phyloP scores from a whole-genome alignment of 75 land plant species.

The Cupressus sempervirens region DNA sequence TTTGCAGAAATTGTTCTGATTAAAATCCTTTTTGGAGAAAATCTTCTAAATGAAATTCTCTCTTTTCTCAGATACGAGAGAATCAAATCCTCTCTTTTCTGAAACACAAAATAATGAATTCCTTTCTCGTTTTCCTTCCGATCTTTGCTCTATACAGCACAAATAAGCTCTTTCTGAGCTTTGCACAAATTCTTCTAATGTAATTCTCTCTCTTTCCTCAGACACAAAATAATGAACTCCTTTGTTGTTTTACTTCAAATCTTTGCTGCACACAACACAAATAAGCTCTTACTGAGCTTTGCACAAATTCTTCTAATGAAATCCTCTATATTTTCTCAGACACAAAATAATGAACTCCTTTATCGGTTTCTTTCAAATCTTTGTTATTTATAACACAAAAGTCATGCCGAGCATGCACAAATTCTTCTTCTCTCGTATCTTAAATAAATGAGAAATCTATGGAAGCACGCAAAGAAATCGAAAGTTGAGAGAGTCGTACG shows the following conservation, averaged over 20 bases:
- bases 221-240: too few relatives aligned
- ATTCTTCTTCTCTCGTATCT: background rate
- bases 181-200: background rate
- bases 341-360: too few relatives aligned
- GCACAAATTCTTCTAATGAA: background rate
- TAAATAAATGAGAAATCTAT: background rate
- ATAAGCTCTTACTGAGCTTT: too few relatives aligned
- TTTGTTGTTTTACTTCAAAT: background rate
- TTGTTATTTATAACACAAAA: background rate
- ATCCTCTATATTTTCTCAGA: background rate
- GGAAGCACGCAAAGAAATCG: background rate
- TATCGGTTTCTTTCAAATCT: background rate
- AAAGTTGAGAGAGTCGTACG: background rate
- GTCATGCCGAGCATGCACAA: background rate
- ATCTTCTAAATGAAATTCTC: background rate
- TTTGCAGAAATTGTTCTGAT: background rate
- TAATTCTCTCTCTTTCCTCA: too few relatives aligned
- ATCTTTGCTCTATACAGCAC: background rate
- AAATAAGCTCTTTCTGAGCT: background rate
- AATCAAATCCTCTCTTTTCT: too few relatives aligned
- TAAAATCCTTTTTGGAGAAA: background rate
- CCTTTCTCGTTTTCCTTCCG: background rate
- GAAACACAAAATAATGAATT: too few relatives aligned
- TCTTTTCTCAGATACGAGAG: background rate
- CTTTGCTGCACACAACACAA: background rate